A percentile compares a stretch with the other conserved stretches of the same genome.
phyloP scores from a whole-genome alignment of 768 basidiomycete genomes.

The Phanerochaete carnosa region DNA sequence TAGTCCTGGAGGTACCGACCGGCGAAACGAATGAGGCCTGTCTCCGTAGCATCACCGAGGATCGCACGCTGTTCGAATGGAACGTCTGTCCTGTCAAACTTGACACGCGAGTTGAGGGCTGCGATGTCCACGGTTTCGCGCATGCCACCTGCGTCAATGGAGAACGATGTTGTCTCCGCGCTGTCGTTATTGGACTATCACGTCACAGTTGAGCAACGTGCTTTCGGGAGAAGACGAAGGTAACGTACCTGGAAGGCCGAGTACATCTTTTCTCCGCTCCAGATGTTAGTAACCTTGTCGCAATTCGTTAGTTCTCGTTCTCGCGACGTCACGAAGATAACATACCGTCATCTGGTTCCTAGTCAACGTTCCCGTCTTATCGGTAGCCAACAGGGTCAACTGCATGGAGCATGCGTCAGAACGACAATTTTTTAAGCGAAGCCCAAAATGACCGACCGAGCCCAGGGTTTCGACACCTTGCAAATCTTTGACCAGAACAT shows the following conservation, averaged over 20 bases:
- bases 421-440: neutral
- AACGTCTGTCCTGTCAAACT: slow-evolving; percentile 62
- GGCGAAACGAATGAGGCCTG: slow-evolving; percentile 67
- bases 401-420: slow-evolving; percentile 22
- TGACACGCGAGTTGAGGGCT: slow-evolving; percentile 65
- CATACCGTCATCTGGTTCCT: slow-evolving; percentile 67
- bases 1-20: slow-evolving; percentile 53
- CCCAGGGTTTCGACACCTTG: slow-evolving; percentile 71
- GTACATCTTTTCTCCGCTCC: slow-evolving; percentile 61
- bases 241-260: slow-evolving; percentile 54
- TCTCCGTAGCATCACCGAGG: slow-evolving; percentile 73
- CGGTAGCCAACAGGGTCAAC: slow-evolving; percentile 65
- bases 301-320: neutral
- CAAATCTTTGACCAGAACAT: slow-evolving; percentile 72
- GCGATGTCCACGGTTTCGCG: slow-evolving; percentile 60
- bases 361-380: slow-evolving; percentile 71
- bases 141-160: slow-evolving; percentile 56
- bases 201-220: neutral
- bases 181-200: slow-evolving; percentile 64
- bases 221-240: neutral
- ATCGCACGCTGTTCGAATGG: slow-evolving; percentile 60
- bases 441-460: slow-evolving; percentile 22
- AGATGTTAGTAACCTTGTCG: slow-evolving; percentile 55
- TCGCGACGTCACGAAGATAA: neutral
- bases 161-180: slow-evolving; percentile 46